Evolutionary conservation across 768 basidiomycete species (phyloP), one percentile per base, ranked within the genome.

Genomic region (Zangia roseola): DNA sequence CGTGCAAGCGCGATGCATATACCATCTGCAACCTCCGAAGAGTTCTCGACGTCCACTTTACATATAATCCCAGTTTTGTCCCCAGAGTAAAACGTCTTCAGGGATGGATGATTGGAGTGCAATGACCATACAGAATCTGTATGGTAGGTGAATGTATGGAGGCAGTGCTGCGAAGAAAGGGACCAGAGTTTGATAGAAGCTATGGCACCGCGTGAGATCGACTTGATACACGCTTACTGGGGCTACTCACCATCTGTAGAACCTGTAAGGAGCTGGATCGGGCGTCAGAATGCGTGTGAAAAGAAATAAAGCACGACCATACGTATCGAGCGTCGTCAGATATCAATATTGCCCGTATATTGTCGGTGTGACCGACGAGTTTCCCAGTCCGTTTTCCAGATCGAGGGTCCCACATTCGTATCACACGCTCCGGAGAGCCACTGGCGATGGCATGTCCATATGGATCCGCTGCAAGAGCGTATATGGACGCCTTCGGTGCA

Each of bases 121-220:
- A 99, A 74, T 0, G 94, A 86, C 95, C 97, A 98, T 39, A 97
- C 93, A 13, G 88, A 89, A 52, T 94, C 92, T 13, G 89, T 84
- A 64, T 98, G 95, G 61, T 97, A 87, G 0, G 91, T 90, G 72
- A 97, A 99, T 2, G 95, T 98, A 61, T 99, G 94, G 14, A 99
- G 71, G 61, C 93, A 95, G 10, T 89, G 80, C 63, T 97, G 94
- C 0, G 91, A 82, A 2, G 79, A 70, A 16, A 97, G 75, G 1
- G 94, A 97, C 97, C 97, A 99, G 24, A 98, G 79, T 64, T 95
- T 97, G 67, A 92, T 81, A 4, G 91, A 92, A 10, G 91, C 73
- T 74, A 55, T n/a, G n/a, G n/a, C 41, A n/a, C 44, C 52, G 25
- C 6, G 50, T 59, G 41, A 49, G 55, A 61, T 62, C 24, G 45